Conservation (phyloP, 2,329 filamentous ascomycete species). For the Dothideomycetes sp. region DNA sequence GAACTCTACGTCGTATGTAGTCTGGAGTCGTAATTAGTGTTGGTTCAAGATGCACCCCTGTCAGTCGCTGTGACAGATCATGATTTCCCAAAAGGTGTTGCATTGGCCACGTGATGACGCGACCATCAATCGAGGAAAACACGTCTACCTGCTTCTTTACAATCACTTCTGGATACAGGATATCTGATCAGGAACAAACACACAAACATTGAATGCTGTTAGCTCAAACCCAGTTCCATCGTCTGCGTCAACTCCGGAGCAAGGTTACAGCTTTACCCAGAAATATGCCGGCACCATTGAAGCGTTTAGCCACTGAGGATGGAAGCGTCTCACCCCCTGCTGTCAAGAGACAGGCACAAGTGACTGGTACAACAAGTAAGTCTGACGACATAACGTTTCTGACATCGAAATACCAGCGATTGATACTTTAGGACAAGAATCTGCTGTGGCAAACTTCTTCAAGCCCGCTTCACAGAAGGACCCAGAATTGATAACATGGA, state of each 20-base stretch:
- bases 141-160: constrained; percentile 1
- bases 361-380: constrained; percentile 44
- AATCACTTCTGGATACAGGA: neutral
- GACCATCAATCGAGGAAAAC: neutral
- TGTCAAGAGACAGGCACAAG: constrained; percentile 45
- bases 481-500: constrained; percentile 65
- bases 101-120: constrained; percentile 9
- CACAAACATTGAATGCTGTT: constrained; percentile 1
- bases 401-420: too few relatives aligned
- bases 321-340: constrained; percentile 49
- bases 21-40: too few relatives aligned
- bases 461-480: constrained; percentile 77
- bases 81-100: neutral
- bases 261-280: neutral
- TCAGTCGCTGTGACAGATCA: too few relatives aligned
- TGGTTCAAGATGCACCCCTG: too few relatives aligned
- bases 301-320: constrained; percentile 32
- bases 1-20: too few relatives aligned
- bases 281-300: constrained; percentile 18
- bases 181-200: too few relatives aligned
- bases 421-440: constrained; percentile 39
- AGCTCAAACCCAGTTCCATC: neutral
- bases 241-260: neutral
- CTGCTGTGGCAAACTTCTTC: constrained; percentile 74
- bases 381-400: too few relatives aligned